Evolutionary conservation across 345 rosid genomes (phyloP).

Genomic region (Ceriops zippeliana): DNA sequence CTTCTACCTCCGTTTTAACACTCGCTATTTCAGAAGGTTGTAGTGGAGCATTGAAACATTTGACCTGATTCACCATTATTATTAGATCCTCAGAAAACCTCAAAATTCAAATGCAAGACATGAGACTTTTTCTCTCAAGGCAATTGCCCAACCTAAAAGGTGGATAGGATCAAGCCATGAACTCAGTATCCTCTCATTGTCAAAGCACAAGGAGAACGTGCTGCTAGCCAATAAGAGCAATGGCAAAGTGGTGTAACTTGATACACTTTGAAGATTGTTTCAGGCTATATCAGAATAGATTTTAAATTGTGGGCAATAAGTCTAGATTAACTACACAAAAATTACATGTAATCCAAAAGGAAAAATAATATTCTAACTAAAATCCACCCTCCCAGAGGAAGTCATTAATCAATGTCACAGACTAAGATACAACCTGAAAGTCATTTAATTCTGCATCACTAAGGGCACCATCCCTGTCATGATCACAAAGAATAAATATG

Average conservation of each 20-base stretch:
- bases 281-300: neutral
- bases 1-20: slow-evolving; percentile 94
- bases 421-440: slow-evolving; percentile 50
- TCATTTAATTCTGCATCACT: slow-evolving; percentile 64
- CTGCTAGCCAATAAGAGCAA: neutral
- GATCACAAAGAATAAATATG: slow-evolving; percentile 67
- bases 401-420: neutral
- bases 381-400: neutral
- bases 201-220: neutral
- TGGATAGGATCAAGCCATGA: neutral
- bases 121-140: neutral
- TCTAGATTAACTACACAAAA: neutral
- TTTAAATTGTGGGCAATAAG: neutral
- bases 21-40: slow-evolving; percentile 93
- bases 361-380: neutral
- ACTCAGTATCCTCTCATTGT: neutral
- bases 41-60: slow-evolving; percentile 90
- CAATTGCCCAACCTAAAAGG: neutral
- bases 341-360: neutral
- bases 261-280: neutral
- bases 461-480: slow-evolving; percentile 63
- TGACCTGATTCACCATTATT: slow-evolving; percentile 55
- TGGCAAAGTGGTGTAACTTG: neutral
- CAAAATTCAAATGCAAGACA: neutral
- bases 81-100: slow-evolving; percentile 26